Base-by-base conservation (phyloP, 331 rosid species). In the Telfairia occidentalis region DNA sequence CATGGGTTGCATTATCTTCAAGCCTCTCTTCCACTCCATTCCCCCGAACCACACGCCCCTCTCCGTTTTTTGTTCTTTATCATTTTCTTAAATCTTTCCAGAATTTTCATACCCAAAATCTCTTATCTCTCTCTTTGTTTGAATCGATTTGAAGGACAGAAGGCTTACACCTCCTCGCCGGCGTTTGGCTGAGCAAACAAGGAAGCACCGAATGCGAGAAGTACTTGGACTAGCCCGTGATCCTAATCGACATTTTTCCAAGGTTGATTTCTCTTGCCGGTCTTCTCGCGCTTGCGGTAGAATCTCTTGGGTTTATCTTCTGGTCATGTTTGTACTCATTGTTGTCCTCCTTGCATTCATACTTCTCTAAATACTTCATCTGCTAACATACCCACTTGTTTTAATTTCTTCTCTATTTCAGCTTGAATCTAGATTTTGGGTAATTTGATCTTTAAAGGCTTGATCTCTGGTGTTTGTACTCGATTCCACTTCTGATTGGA, bases 251-350 rank as follows among this genome's bases (percentile, higher is more conserved):
- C 26, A 88, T 85, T 0, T 91, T 95, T 76, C 92, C 91, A 3
- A 49, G 91, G 79, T 1, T 95, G 2, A 86, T 91, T 11, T 95
- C 98, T 2, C 77, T 95, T 24, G 86, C 92, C 3, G 98, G 98
- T 1, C 81, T 95, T 1, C 26, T 91, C 57, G 98, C 15, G 93
- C 97, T 13, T 95, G 96, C 26, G 91, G 91, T 52, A 78, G 89
- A 5, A 86, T 87, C 26, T 79, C 98, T 0, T 90, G 97, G 98
- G 3, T 87, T 46, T 95, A 95, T 79, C 96, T 95, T 0, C 78
- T 91, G 4, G 92, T 88, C 40, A 91, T 95, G 98, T 91, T 95
- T 80, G 46, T 91, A 50, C 90, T 95, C 81, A 95, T 95, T 49
- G 67, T 95, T 6, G 5, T 85, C 12, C 87, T n/a, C n/a, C n/a